phyloP scores from a whole-genome alignment of 1,139 yeast species.

The Zygoascus hellenicus region DNA sequence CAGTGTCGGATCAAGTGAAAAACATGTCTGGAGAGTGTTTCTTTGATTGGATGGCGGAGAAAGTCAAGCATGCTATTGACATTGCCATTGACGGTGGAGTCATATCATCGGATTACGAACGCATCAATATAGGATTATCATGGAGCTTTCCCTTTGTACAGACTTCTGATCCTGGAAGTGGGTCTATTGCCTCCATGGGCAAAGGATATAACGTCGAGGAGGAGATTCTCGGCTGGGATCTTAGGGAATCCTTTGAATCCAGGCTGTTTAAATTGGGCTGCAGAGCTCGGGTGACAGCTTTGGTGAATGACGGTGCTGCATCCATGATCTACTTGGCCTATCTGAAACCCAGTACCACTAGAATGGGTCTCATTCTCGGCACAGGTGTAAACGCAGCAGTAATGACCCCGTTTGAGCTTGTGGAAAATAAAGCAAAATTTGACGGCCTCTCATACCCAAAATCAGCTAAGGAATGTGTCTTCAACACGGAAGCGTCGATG shows the following conservation, averaged over 20 bases:
- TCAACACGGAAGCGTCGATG: constrained; percentile 35
- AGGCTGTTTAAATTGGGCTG: constrained; percentile 48
- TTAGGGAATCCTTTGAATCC: constrained; percentile 58
- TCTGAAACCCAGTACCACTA: constrained; percentile 49
- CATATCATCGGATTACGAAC: constrained; percentile 25
- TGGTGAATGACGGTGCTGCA: constrained; percentile 88
- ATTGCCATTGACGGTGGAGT: constrained; percentile 45
- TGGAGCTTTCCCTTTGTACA: constrained; percentile 33
- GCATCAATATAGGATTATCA: constrained; percentile 28
- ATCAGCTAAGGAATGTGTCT: constrained; percentile 21
- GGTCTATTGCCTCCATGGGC: constrained; percentile 80
- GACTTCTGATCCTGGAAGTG: constrained; percentile 52
- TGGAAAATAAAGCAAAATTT: constrained; percentile 10
- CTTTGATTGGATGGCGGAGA: constrained; percentile 51
- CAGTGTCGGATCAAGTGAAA: constrained; percentile 23
- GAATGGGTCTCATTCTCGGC: constrained; percentile 80
- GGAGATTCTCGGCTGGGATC: constrained; percentile 71
- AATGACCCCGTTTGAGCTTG: constrained; percentile 21
- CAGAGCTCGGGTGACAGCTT: constrained; percentile 62
- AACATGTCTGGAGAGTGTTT: constrained; percentile 47
- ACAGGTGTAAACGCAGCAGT: constrained; percentile 73
- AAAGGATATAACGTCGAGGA: constrained; percentile 71
- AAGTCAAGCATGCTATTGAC: constrained; percentile 51
- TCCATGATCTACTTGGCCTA: constrained; percentile 76
- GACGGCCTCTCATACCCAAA: constrained; percentile 7